phyloP scores from a whole-genome alignment of 805 yeast species.

The Saccharomycopsis babjevae region DNA sequence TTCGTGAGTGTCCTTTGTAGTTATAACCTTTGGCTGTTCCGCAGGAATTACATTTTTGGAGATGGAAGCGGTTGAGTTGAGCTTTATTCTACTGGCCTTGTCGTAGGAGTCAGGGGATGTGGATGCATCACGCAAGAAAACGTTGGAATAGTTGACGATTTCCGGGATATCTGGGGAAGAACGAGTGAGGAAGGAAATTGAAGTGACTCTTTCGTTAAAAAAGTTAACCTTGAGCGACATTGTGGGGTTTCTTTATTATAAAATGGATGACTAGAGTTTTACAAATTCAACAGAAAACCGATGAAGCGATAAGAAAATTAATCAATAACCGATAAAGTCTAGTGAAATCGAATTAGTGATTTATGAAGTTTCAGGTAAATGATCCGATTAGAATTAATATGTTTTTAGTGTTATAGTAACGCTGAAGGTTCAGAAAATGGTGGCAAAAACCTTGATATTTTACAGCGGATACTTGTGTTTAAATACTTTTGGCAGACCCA shows the following conservation, averaged over 20 bases:
- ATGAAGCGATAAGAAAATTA: neutral
- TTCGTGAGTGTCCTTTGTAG: constrained; percentile 11
- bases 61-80: constrained; percentile 49
- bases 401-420: too few relatives aligned
- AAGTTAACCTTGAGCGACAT: constrained; percentile 16
- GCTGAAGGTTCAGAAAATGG: too few relatives aligned
- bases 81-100: constrained; percentile 45
- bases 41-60: constrained; percentile 28
- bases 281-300: neutral
- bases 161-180: constrained; percentile 11
- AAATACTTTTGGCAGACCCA: neutral
- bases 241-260: neutral
- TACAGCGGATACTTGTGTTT: neutral
- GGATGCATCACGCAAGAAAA: constrained; percentile 61
- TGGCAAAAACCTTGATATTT: too few relatives aligned
- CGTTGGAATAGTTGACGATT: constrained; percentile 33
- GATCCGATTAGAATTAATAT: too few relatives aligned
- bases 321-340: too few relatives aligned
- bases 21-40: constrained; percentile 14
- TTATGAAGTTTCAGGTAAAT: too few relatives aligned
- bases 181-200: constrained; percentile 15
- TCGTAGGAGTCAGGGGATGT: constrained; percentile 40
- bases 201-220: constrained; percentile 16
- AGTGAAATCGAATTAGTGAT: too few relatives aligned
- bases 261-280: neutral